Base-by-base conservation (phyloP, 2,329 filamentous ascomycete species). In the Juglanconis oblonga region DNA sequence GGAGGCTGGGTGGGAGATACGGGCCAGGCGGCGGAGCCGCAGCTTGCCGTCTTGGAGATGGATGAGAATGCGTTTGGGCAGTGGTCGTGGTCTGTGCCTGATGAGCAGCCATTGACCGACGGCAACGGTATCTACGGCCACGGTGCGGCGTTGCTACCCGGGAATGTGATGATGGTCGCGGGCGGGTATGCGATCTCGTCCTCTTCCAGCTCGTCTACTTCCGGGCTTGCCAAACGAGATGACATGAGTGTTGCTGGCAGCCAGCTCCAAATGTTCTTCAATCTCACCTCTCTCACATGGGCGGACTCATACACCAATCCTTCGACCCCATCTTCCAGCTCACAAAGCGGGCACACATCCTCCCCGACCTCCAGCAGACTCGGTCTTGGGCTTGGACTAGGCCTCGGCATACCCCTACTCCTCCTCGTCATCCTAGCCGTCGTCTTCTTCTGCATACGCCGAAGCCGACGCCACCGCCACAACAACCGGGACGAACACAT, bases 1-100 rank as follows among this genome's bases (percentile, higher is more conserved):
- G 95, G 95, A 24, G 95, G 95, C 1, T 99, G 95, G 95, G 92
- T 97, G 4, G 94, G 93, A 3, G 87, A 96, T 68, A 80, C 89
- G 0, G 81, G 78, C 8, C 89, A 87, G 36, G 84, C 93, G 1
- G 95, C 95, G 0, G 79, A 87, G 35, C 95, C 95, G 1, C 92
- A 97, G 70, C 78, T 98, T 32, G 90, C 86, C 0, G 75, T 97
- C 3, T 77, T 98, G 3, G 79, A 91, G 60, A 79, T 97, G 59
- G 91, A 88, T 6, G 82, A 87, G 62, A 87, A 87, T 4, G 54
- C 35, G 13, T 95, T 91, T 69, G 89, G 87, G 8, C 79, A 84
- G 36, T 94, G 91, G 91, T 74, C 79, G 63, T 95, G 91, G 90
- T 79, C 76, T 1, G 76, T 89, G 1, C 90, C 90, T 0, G 68